Percentiles rank a stretch among this genome's conserved stretches.
phyloP scores from a whole-genome alignment of 768 basidiomycete genomes.

The Lentinus brumalis region DNA sequence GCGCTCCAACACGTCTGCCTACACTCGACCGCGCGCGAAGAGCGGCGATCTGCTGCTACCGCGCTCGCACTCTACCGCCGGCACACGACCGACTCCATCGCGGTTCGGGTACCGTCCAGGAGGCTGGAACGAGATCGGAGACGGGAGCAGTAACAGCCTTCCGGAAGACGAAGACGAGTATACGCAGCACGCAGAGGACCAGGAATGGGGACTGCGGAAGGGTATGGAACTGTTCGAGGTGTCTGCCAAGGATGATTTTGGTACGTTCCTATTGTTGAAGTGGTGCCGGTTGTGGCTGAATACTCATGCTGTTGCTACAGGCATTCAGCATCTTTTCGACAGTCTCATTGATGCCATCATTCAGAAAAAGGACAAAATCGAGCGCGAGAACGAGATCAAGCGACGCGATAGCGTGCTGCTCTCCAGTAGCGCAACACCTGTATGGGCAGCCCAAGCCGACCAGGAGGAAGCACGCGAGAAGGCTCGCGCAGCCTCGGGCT shows the following conservation, averaged over 20 bases:
- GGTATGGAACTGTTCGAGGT: constrained; percentile 91
- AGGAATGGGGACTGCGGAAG: constrained; percentile 77
- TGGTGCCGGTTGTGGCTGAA: neutral
- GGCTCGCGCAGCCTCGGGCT: constrained; percentile 45
- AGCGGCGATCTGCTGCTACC: constrained; percentile 41
- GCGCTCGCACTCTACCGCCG: constrained; percentile 20
- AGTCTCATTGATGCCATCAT: constrained; percentile 82
- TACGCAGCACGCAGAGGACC: constrained; percentile 48
- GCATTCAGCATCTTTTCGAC: constrained; percentile 79
- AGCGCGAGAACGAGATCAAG: constrained; percentile 76
- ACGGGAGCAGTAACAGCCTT: constrained; percentile 66
- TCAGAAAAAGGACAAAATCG: constrained; percentile 73
- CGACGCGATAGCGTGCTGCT: constrained; percentile 86
- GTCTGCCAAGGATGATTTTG: constrained; percentile 85
- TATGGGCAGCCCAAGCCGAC: constrained; percentile 80
- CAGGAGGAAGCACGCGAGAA: constrained; percentile 72
- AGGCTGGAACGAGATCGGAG: constrained; percentile 57
- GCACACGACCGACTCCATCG: constrained; percentile 34
- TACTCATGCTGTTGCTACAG: constrained; percentile 38
- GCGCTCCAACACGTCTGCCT: constrained; percentile 33
- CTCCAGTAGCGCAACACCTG: constrained; percentile 59
- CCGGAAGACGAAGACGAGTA: constrained; percentile 56
- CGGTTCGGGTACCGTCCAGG: constrained; percentile 53
- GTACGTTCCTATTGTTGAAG: constrained; percentile 43
- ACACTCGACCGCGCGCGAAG: constrained; percentile 45